Base-by-base conservation (phyloP, 768 basidiomycete genomes). In the Coprinellus micaceus region DNA sequence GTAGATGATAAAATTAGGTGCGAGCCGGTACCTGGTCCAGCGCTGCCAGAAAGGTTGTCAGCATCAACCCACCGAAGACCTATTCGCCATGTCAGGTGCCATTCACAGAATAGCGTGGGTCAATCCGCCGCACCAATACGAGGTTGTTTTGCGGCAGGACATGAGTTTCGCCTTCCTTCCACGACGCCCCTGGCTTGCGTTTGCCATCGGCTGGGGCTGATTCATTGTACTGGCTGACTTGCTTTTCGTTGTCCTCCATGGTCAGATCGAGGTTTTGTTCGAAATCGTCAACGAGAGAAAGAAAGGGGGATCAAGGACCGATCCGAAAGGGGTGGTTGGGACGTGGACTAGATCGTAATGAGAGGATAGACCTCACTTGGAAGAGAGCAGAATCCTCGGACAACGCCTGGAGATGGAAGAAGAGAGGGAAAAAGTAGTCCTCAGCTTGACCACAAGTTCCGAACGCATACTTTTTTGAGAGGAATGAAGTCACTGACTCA, bases 21-120 rank as follows among this genome's bases (percentile, higher is more conserved):
- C n/a, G n/a, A n/a, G n/a, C n/a, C n/a, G n/a, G n/a, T n/a, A n/a
- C 84, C 72, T 86, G 83, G 63, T 86, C 85, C 39, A 86, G 71
- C 3, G 84, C 83, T 7, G 82, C 81, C 58, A 80, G 66, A 58
- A 82, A 80, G 3, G 76, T 66, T 5, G 68, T 67, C n/a, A 69
- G 60, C 76, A 79, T 79, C 37, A 80, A 64, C 5, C 77, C 79
- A 22, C 68, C 55, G 54, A 80, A 79, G 7, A 82, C 80, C 79
- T 81, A 53, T 1, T 46, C 56, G 53, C 41, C 21, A 29, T 25
- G 19, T 17, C 57, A 4, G n/a, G n/a, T n/a, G n/a, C n/a, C n/a
- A n/a, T n/a, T 29, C 33, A 57, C 26, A 37, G 51, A 57, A 22
- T 17, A 9, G 43, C 36, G 22, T 54, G 43, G 1, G 15, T 25